phyloP scores from a whole-genome alignment of 371 early-diverging fungal species.

The Rhizopus stolonifer region DNA sequence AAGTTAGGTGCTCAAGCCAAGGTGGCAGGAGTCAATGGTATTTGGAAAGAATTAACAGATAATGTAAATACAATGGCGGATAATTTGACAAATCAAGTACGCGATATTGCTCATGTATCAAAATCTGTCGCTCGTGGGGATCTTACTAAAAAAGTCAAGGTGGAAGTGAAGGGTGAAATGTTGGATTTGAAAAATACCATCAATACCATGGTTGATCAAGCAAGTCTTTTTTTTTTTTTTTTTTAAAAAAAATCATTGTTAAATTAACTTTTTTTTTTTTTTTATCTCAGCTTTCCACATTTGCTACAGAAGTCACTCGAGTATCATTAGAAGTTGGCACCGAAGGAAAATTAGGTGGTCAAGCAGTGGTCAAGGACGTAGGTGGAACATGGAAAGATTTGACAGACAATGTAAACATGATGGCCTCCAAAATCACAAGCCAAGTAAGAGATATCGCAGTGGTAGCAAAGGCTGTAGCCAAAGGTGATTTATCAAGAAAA shows the following conservation, averaged over 20 bases:
- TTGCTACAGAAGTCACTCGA: slow-evolving; percentile 60
- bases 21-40: slow-evolving; percentile 55
- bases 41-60: slow-evolving; percentile 67
- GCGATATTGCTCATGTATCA: slow-evolving; percentile 59
- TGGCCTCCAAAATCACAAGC: slow-evolving; percentile 27
- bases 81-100: slow-evolving; percentile 59
- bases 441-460: slow-evolving; percentile 35
- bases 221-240: not conserved
- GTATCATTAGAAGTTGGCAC: slow-evolving; percentile 45
- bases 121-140: slow-evolving; percentile 60
- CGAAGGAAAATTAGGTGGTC: slow-evolving; percentile 58
- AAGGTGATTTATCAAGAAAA: slow-evolving; percentile 31
- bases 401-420: slow-evolving; percentile 50
- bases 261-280: too few relatives aligned
- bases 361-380: slow-evolving; percentile 53
- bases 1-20: slow-evolving; percentile 49
- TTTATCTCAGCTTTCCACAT: slow-evolving; percentile 32
- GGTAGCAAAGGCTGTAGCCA: slow-evolving; percentile 32
- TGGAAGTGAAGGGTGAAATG: slow-evolving; percentile 61
- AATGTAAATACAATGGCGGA: slow-evolving; percentile 61
- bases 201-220: slow-evolving; percentile 66
- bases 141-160: slow-evolving; percentile 52
- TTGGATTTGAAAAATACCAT: slow-evolving; percentile 62
- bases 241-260: too few relatives aligned
- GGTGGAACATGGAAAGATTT: slow-evolving; percentile 56